Percentiles rank a stretch among this genome's conserved stretches.
Conservation (phyloP, 1,284 basidiomycete genomes). For the Somion occarium region DNA sequence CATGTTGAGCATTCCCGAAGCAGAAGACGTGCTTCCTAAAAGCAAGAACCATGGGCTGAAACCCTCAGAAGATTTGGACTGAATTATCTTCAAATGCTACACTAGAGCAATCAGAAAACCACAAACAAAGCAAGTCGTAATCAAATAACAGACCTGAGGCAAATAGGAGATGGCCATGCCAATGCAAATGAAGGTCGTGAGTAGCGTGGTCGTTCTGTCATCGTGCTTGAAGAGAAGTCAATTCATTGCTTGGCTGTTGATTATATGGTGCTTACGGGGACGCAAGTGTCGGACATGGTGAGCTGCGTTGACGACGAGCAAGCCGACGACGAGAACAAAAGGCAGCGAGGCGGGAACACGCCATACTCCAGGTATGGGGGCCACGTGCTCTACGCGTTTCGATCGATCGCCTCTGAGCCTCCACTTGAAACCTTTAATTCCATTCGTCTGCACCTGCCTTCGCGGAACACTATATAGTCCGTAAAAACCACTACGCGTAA, state of each 20-base stretch:
- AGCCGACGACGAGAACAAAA: background rate
- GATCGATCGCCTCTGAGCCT: background rate
- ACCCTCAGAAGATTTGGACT: slow-evolving; percentile 76
- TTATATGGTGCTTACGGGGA: slow-evolving; percentile 1
- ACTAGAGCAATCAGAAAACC: background rate
- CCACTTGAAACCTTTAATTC: too few relatives aligned
- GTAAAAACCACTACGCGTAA: too few relatives aligned
- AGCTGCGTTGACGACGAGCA: background rate
- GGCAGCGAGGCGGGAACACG: too few relatives aligned
- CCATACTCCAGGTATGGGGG: background rate
- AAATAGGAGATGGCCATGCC: slow-evolving; percentile 86
- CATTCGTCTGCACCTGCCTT: too few relatives aligned
- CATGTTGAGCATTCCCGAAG: slow-evolving; percentile 82
- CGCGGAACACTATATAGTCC: too few relatives aligned
- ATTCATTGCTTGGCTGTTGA: background rate
- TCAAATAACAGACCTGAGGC: slow-evolving; percentile 64
- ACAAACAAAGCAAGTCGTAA: background rate
- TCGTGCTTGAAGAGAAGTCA: too few relatives aligned
- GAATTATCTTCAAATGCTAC: slow-evolving; percentile 73
- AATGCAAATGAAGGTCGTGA: slow-evolving; percentile 70
- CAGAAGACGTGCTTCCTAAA: slow-evolving; percentile 82
- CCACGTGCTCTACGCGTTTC: background rate
- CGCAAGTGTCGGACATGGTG: background rate
- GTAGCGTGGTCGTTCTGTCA: slow-evolving; percentile 69
- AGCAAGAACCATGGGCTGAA: slow-evolving; percentile 93